A percentile compares a stretch with the other conserved stretches of the same genome.
Conservation (phyloP, 202 grass and related monocot genomes). For the Carex arenaria region DNA sequence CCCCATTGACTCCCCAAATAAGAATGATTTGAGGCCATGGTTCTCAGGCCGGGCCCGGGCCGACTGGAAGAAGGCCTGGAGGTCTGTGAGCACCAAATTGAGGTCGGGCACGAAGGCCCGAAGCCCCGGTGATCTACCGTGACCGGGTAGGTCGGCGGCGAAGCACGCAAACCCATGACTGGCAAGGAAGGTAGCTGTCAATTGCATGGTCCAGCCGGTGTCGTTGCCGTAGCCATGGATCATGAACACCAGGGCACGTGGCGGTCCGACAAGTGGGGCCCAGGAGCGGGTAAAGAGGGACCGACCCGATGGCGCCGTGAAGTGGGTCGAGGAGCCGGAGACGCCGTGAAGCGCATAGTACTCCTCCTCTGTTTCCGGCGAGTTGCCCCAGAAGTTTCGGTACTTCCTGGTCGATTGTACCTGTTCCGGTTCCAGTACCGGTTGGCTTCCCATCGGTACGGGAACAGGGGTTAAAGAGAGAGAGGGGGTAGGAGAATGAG, state of each 20-base stretch:
- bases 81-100: conserved; percentile 38
- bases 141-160: conserved; percentile 81
- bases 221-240: conserved; percentile 94
- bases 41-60: conserved; percentile 29
- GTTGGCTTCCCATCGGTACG: conserved; percentile 16
- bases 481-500: neutral
- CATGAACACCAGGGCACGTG: conserved; percentile 68
- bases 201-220: conserved; percentile 89
- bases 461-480: conserved; percentile 7
- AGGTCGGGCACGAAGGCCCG: conserved; percentile 74
- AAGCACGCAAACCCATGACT: conserved; percentile 74
- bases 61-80: conserved; percentile 58
- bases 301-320: conserved; percentile 28
- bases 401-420: neutral
- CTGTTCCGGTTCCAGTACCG: neutral
- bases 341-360: conserved; percentile 61
- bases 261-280: conserved; percentile 27
- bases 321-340: conserved; percentile 46
- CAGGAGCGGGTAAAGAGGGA: conserved; percentile 71
- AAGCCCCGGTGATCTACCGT: conserved; percentile 69
- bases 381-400: conserved; percentile 72
- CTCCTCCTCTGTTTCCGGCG: conserved; percentile 52
- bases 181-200: conserved; percentile 69
- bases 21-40: conserved; percentile 46
- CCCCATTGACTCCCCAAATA: conserved; percentile 87